These are phyloP conservation scores for Lizanozyma gosingica DNA, from an alignment of 1,139 yeast species.

Conservation along the genomic window DNA sequence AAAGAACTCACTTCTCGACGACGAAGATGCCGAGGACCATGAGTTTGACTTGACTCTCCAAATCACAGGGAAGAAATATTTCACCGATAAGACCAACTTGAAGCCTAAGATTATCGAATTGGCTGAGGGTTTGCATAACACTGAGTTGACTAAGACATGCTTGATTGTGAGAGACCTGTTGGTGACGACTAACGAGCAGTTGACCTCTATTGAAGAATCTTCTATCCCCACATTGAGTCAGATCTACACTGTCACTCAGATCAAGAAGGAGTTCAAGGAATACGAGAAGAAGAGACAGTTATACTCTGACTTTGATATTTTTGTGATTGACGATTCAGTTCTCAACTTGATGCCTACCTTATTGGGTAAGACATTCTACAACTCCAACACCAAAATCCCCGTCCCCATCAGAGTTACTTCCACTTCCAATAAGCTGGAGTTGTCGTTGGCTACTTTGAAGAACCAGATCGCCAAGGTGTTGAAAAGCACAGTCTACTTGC, in stretches of 20 bases:
- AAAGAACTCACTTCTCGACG: constrained; percentile 24
- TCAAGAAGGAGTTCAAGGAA: constrained; percentile 60
- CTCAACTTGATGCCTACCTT: constrained; percentile 73
- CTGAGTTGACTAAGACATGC: constrained; percentile 51
- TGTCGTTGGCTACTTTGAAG: constrained; percentile 48
- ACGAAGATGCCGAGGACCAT: constrained; percentile 49
- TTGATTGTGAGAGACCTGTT: constrained; percentile 63
- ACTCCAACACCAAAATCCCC: constrained; percentile 54
- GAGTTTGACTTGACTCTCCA: constrained; percentile 46
- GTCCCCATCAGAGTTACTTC: constrained; percentile 51
- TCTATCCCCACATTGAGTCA: constrained; percentile 38
- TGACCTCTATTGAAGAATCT: constrained; percentile 51
- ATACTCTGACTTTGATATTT: constrained; percentile 53
- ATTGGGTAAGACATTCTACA: constrained; percentile 73
- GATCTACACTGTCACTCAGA: constrained; percentile 45
- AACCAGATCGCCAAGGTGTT: constrained; percentile 54
- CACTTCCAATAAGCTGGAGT: constrained; percentile 23
- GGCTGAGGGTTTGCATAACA: constrained; percentile 36
- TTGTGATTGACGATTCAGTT: constrained; percentile 77
- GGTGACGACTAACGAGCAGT: constrained; percentile 48
- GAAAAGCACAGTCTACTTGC: constrained; percentile 50
- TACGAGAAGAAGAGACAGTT: constrained; percentile 67
- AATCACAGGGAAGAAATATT: constrained; percentile 56
- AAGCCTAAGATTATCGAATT: constrained; percentile 63
- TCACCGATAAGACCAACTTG: constrained; percentile 52